These are phyloP conservation scores for Chrysoporthe puriensis DNA, from an alignment of 2,329 filamentous ascomycete genomes.

Conservation along the genomic window DNA sequence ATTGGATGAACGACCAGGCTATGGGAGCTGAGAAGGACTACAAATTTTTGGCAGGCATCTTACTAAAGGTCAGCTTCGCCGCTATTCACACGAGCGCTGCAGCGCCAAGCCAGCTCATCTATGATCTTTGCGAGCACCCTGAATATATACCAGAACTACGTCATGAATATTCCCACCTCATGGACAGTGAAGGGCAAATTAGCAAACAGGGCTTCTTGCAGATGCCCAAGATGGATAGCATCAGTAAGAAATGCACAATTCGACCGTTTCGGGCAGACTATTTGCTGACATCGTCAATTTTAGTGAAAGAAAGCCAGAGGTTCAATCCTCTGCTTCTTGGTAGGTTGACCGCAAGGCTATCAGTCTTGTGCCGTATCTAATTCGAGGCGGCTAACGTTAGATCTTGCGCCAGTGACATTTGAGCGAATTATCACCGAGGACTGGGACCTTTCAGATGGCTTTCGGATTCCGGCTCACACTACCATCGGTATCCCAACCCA, in stretches of 20 bases:
- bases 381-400: too few species aligned
- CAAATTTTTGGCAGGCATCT: slow-evolving; percentile 38
- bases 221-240: slow-evolving; percentile 40
- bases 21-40: slow-evolving; percentile 14
- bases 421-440: background rate
- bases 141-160: too few species aligned
- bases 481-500: slow-evolving; percentile 45
- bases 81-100: slow-evolving; percentile 56
- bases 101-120: slow-evolving; percentile 52
- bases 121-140: slow-evolving; percentile 47
- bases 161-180: too few species aligned
- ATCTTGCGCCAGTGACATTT: too few species aligned
- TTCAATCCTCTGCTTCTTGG: slow-evolving; percentile 34
- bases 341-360: slow-evolving; percentile 33
- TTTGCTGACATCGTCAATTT: too few species aligned
- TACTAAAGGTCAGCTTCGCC: slow-evolving; percentile 50
- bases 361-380: too few species aligned
- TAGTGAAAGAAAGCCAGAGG: slow-evolving; percentile 38
- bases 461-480: slow-evolving; percentile 49
- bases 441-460: slow-evolving; percentile 52
- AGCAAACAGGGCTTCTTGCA: slow-evolving; percentile 34
- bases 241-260: slow-evolving; percentile 16
- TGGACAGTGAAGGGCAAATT: slow-evolving; percentile 32
- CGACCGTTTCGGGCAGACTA: too few species aligned
- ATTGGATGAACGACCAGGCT: slow-evolving; percentile 33